phyloP scores from a whole-genome alignment of 2,329 filamentous ascomycete species.

The Hawksworthiomyces lignivorus region DNA sequence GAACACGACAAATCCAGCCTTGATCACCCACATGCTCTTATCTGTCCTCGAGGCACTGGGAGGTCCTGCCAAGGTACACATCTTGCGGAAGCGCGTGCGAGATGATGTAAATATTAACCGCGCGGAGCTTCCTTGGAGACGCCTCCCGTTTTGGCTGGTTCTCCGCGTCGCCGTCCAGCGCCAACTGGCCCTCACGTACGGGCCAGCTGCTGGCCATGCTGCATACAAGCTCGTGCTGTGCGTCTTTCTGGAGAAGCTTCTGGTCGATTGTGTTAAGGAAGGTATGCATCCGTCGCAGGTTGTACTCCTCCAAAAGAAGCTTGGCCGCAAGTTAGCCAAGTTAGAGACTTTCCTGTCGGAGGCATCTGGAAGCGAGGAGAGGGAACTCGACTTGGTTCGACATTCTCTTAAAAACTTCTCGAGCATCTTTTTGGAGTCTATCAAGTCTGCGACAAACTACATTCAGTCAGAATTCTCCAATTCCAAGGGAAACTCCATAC shows the following conservation, averaged over 20 bases:
- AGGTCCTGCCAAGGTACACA: constrained; percentile 20
- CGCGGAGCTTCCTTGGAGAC: constrained; percentile 49
- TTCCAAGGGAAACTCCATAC: constrained; percentile 29
- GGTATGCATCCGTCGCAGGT: constrained; percentile 25
- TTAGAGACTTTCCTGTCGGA: no score
- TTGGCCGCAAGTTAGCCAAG: constrained; percentile 51
- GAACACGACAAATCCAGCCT: constrained; percentile 47
- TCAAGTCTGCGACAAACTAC: constrained; percentile 18
- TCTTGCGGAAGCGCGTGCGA: constrained; percentile 49
- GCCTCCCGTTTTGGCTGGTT: constrained; percentile 54
- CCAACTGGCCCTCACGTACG: constrained; percentile 34
- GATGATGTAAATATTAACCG: constrained; percentile 52
- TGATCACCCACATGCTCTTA: constrained; percentile 55
- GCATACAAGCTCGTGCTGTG: constrained; percentile 54
- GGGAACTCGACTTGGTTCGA: no score
- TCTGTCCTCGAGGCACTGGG: constrained; percentile 51
- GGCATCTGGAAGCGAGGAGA: no score
- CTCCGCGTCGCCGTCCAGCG: constrained; percentile 51
- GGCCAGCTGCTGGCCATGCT: constrained; percentile 32
- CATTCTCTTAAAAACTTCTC: no score
- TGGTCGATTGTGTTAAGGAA: constrained; percentile 29
- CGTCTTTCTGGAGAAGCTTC: constrained; percentile 35
- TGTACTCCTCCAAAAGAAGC: constrained; percentile 35
- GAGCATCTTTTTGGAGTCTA: no score
- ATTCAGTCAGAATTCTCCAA: constrained; percentile 30